These are phyloP conservation scores for Cladosporium sp. DNA, from an alignment of 2,329 filamentous ascomycete species.

Conservation along the genomic window DNA sequence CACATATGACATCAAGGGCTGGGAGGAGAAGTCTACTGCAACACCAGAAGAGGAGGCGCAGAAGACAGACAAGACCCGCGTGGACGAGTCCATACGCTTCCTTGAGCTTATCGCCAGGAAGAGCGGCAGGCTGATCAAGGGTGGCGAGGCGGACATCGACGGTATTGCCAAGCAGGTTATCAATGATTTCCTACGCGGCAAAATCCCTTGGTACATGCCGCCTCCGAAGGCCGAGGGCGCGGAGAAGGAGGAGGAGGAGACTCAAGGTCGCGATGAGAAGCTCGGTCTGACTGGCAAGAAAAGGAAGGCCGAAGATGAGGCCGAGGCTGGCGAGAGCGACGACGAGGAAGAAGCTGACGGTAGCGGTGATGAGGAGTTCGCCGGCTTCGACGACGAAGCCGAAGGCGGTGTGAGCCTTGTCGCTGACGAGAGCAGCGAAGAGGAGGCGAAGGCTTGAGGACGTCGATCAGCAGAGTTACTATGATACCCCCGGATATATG, in stretches of 20 bases:
- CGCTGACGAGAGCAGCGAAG: neutral
- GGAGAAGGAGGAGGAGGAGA: conserved; percentile 46
- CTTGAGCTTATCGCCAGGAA: conserved; percentile 83
- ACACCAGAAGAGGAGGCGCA: conserved; percentile 15
- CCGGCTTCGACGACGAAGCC: conserved; percentile 25
- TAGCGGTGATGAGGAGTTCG: conserved; percentile 16
- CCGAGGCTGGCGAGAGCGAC: conserved; percentile 13
- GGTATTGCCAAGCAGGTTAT: conserved; percentile 95
- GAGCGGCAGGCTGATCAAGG: conserved; percentile 76
- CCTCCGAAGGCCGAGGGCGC: conserved; percentile 52
- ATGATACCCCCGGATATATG: conserved; percentile 12
- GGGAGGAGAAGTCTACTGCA: conserved; percentile 32
- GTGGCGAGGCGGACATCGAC: conserved; percentile 91
- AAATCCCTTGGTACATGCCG: conserved; percentile 92
- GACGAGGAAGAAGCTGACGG: conserved; percentile 33
- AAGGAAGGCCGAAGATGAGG: conserved; percentile 56
- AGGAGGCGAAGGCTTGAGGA: conserved; percentile 6
- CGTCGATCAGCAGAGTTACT: conserved; percentile 9
- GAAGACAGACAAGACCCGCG: conserved; percentile 25
- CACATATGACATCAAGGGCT: conserved; percentile 83
- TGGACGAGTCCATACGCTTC: conserved; percentile 67
- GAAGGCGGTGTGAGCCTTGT: conserved; percentile 11
- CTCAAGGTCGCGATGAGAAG: conserved; percentile 65
- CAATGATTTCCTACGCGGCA: conserved; percentile 92
- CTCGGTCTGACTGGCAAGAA: conserved; percentile 77